phyloP scores from a whole-genome alignment of 2,329 filamentous ascomycete species.

The Fusarium buharicum region DNA sequence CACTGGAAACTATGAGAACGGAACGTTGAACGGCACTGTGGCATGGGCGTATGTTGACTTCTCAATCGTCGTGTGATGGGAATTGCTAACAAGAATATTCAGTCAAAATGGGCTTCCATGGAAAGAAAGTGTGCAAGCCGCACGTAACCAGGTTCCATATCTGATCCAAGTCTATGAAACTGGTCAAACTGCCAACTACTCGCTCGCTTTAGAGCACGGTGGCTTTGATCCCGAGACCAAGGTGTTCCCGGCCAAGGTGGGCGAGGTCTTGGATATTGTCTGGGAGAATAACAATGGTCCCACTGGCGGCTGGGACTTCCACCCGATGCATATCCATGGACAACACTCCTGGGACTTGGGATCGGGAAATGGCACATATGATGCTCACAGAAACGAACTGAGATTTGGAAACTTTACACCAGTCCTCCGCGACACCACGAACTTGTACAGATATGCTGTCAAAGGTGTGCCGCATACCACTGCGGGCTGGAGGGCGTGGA shows the following conservation, averaged over 20 bases:
- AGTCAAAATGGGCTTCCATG: constrained; percentile 29
- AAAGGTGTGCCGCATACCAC: constrained; percentile 53
- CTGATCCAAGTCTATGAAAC: constrained; percentile 31
- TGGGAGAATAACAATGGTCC: constrained; percentile 54
- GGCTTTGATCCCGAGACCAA: constrained; percentile 64
- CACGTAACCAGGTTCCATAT: constrained; percentile 25
- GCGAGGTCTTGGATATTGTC: constrained; percentile 67
- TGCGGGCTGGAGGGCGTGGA: constrained; percentile 70
- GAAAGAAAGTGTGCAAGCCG: constrained; percentile 31
- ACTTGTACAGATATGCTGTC: constrained; percentile 64
- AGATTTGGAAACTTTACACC: constrained; percentile 27
- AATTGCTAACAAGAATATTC: neutral
- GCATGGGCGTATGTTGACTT: constrained; percentile 19
- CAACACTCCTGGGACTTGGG: constrained; percentile 29
- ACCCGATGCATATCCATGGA: constrained; percentile 28
- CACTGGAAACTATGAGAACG: constrained; percentile 42
- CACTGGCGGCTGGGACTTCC: constrained; percentile 45
- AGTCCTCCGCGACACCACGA: constrained; percentile 35
- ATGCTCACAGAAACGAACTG: constrained; percentile 13
- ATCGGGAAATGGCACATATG: constrained; percentile 22
- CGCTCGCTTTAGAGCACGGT: constrained; percentile 58
- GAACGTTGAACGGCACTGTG: constrained; percentile 28
- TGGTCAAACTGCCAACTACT: constrained; percentile 58
- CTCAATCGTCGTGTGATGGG: accelerated
- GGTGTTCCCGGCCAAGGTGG: constrained; percentile 63